phyloP scores from a whole-genome alignment of 2,329 filamentous ascomycete genomes.

The Dichotomopilus funicola region DNA sequence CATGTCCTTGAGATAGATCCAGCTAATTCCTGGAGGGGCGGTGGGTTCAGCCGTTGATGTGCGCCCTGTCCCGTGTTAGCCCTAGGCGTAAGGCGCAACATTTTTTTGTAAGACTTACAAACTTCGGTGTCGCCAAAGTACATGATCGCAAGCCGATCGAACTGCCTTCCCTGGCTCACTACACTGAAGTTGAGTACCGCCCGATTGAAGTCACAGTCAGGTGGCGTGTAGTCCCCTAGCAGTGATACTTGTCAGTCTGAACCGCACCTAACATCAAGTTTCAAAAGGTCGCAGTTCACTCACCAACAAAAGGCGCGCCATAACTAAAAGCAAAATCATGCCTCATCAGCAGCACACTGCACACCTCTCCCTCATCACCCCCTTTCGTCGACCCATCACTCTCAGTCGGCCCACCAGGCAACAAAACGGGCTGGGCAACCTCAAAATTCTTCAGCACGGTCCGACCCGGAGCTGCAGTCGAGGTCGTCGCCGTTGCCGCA shows the following conservation, averaged over 20 bases:
- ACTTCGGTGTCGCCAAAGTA: conserved; percentile 72
- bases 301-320: conserved; percentile 65
- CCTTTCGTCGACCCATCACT: conserved; percentile 31
- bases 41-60: conserved; percentile 79
- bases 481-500: conserved; percentile 12
- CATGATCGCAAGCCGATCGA: conserved; percentile 68
- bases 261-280: not conserved
- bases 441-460: conserved; percentile 57
- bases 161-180: conserved; percentile 64
- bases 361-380: conserved; percentile 30
- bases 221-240: conserved; percentile 58
- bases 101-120: conserved; percentile 38
- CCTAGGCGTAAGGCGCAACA: too few relatives aligned
- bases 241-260: not conserved
- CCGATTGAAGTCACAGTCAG: conserved; percentile 63
- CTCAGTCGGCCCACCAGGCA: conserved; percentile 36
- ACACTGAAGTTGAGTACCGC: conserved; percentile 73
- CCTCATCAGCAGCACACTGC: conserved; percentile 57
- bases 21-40: conserved; percentile 56
- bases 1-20: conserved; percentile 75
- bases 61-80: conserved; percentile 33
- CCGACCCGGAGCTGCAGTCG: conserved; percentile 23
- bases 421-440: conserved; percentile 59
- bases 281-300: not conserved
- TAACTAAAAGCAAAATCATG: conserved; percentile 68